phyloP scores from a whole-genome alignment of 176 grass and related monocot species.

The Carex cristatella region DNA sequence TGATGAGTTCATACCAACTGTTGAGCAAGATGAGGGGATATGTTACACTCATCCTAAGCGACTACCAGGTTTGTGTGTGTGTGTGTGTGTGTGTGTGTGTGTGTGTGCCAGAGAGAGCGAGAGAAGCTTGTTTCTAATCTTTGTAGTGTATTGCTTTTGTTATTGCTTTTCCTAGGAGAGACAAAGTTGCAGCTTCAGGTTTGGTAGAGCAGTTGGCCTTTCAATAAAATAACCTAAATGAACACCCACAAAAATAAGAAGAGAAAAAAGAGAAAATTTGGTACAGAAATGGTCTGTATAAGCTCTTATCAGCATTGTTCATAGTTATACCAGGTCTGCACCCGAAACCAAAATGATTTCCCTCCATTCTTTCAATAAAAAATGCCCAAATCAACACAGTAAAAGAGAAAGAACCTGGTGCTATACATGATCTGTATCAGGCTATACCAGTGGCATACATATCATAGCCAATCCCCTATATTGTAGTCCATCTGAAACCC shows the following conservation, averaged over 20 bases:
- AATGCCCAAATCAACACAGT: not conserved
- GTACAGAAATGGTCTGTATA: not conserved
- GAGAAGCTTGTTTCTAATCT: not conserved
- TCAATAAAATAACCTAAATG: not conserved
- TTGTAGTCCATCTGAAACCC: not conserved
- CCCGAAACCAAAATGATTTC: not conserved
- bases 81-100: not conserved
- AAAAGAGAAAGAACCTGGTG: not conserved
- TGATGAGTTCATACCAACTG: conserved; percentile 85
- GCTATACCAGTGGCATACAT: not conserved
- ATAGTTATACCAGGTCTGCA: not conserved
- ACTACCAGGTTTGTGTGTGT: conserved; percentile 59
- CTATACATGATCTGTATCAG: not conserved
- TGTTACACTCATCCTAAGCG: conserved; percentile 92
- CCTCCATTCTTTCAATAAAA: not conserved
- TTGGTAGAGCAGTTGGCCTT: not conserved
- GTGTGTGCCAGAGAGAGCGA: not conserved
- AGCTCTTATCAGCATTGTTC: not conserved
- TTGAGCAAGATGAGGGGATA: conserved; percentile 82
- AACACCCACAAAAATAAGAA: not conserved
- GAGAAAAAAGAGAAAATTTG: not conserved
- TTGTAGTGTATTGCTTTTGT: not conserved
- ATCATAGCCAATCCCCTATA: not conserved
- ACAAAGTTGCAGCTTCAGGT: not conserved
- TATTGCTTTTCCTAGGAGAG: not conserved